Percentiles rank a stretch among this genome's conserved stretches.
Evolutionary conservation across 805 yeast species (phyloP).

Genomic region (Zygosaccharomyces lentus): DNA sequence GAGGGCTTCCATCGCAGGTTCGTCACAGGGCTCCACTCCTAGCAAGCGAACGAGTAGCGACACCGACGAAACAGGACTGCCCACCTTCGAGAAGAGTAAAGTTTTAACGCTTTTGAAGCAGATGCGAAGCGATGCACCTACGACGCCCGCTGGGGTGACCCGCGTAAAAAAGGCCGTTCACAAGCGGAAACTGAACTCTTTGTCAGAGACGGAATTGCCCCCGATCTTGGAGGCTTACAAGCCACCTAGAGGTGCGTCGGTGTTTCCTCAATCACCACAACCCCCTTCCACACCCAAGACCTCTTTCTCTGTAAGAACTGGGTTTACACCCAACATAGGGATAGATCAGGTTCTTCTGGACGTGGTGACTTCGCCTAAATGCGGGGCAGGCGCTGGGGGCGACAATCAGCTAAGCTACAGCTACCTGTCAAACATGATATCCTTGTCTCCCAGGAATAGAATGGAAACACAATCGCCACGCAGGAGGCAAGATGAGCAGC

Average conservation of each 20-base stretch:
- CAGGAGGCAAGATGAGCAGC: constrained; percentile 1
- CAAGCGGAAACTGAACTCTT: constrained; percentile 4
- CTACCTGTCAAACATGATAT: constrained; percentile 6
- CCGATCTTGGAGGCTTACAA: constrained; percentile 4
- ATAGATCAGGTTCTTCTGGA: constrained; percentile 25
- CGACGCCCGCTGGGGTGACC: background rate
- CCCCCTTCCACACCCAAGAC: constrained; percentile 29
- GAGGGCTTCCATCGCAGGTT: constrained; percentile 31
- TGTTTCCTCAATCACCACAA: constrained; percentile 16
- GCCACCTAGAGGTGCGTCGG: constrained; percentile 8
- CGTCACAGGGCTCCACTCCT: constrained; percentile 9
- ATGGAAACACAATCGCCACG: background rate
- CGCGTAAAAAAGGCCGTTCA: constrained; percentile 4
- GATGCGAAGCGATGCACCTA: constrained; percentile 24
- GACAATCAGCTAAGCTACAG: constrained; percentile 10
- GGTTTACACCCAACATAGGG: constrained; percentile 25
- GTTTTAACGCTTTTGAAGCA: constrained; percentile 29
- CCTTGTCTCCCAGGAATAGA: constrained; percentile 18
- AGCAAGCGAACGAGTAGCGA: background rate
- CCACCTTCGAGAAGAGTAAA: constrained; percentile 23
- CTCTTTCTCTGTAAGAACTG: constrained; percentile 23
- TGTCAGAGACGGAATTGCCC: background rate
- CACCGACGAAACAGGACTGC: constrained; percentile 1
- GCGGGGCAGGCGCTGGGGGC: constrained; percentile 8
- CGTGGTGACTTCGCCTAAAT: constrained; percentile 15